phyloP scores from a whole-genome alignment of 495 filamentous ascomycete species.

The Darksidea phi region DNA sequence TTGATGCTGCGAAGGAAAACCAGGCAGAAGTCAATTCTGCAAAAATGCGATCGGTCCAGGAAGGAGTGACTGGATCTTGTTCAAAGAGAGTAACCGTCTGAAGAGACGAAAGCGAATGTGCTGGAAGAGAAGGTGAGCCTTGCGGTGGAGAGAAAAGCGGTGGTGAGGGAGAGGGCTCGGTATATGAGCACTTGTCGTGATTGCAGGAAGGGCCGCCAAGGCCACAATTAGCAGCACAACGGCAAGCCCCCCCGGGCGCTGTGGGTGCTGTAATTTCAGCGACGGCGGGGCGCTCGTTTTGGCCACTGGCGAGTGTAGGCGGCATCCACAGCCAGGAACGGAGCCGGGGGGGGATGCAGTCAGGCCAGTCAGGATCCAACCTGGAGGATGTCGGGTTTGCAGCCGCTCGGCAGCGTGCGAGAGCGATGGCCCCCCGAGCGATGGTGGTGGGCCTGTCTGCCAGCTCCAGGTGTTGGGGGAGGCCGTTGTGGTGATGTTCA shows the following conservation, averaged over 20 bases:
- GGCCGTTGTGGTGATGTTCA: too few species aligned
- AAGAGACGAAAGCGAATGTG: constrained; percentile 27
- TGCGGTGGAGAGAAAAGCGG: constrained; percentile 24
- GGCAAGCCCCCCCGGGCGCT: constrained; percentile 11
- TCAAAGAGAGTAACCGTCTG: constrained; percentile 30
- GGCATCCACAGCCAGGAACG: neutral
- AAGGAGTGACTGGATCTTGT: constrained; percentile 33
- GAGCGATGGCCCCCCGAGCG: neutral
- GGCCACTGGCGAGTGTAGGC: constrained; percentile 7
- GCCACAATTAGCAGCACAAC: constrained; percentile 1
- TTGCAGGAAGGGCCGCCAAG: constrained; percentile 31
- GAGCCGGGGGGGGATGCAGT: neutral
- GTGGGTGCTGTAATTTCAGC: constrained; percentile 33
- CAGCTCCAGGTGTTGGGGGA: too few species aligned
- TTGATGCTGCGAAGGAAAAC: constrained; percentile 34
- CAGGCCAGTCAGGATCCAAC: constrained; percentile 18
- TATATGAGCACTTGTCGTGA: constrained; percentile 25
- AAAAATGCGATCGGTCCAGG: constrained; percentile 6
- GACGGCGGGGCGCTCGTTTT: constrained; percentile 17
- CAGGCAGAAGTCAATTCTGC: constrained; percentile 37
- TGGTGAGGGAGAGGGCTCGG: neutral
- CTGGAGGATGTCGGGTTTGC: neutral
- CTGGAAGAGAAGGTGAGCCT: constrained; percentile 25
- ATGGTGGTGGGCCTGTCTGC: neutral
- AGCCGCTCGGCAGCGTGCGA: constrained; percentile 16